Evolutionary conservation across 371 early-diverging fungal genomes (phyloP), one percentile per base, ranked within the genome.

Genomic region (Actinomucor elegans): DNA sequence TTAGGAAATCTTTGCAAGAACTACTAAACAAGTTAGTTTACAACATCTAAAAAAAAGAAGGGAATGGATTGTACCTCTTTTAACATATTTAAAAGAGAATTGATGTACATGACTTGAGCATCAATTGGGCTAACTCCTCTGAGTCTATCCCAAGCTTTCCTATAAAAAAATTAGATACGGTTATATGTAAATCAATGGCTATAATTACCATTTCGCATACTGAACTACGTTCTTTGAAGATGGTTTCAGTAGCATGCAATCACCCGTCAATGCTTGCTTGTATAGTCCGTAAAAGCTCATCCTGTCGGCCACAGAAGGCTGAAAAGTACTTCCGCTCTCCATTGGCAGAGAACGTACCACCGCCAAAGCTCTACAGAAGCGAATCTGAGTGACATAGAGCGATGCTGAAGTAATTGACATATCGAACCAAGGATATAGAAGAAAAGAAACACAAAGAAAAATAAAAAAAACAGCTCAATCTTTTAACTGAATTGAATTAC

Each of bases 201-300:
- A 32, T 48, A n/a, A 24, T 20, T 66, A 69, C 70, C 70, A 69
- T 57, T 69, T 69, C 12, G 70, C 70, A 56, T 59, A 59, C 15
- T 49, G 41, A 9, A 62, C 59, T 15, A 66, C 21, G 32, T 57
- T 56, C 15, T 55, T 53, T 10, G 66, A 63, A 9, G 66, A 66
- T 10, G 59, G 70, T 59, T 57, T 58, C 43, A 74, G 53, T n/a
- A 78, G 74, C 29, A 57, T 57, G 73, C 84, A 83, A 55, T 90
- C 86, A 33, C 93, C 92, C 29, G 74, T 65, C 26, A 72, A 84
- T 17, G 78, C 83, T 61, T 93, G 92, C 78, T 92, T 92, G 83
- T 77, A 92, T 26, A 81, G 68, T 12, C 75, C 84, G 71, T 92
- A 92, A 4, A 92, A 75, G 57, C 71, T 45, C 21, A 93, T 75